Percentiles rank a stretch among this genome's conserved stretches.
These are phyloP conservation scores for Erodium texanum DNA, from an alignment of 441 rosid genomes.

Conservation along the genomic window DNA sequence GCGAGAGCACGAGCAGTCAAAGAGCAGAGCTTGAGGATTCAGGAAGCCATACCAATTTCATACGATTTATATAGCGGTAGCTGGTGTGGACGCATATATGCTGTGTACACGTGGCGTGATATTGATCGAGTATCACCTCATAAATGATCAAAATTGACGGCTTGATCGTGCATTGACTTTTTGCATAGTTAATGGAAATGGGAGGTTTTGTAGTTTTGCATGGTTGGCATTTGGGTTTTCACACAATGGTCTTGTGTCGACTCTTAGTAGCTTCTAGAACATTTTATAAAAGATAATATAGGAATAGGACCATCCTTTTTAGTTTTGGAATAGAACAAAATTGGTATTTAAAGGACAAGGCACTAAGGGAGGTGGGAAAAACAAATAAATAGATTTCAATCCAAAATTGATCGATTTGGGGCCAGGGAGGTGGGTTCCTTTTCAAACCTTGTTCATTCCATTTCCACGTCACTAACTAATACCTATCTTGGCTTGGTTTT, in stretches of 20 bases:
- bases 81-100: slow-evolving; percentile 1
- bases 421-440: too few species aligned
- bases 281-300: background rate
- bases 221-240: background rate
- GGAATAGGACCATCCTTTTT: background rate
- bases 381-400: too few species aligned
- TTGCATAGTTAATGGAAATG: background rate
- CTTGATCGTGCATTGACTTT: background rate
- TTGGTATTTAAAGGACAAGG: background rate
- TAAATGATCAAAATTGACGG: background rate
- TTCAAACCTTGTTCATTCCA: too few species aligned
- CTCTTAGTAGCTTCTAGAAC: background rate
- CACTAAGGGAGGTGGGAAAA: background rate
- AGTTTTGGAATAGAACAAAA: background rate
- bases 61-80: background rate
- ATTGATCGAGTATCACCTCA: too few species aligned
- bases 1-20: slow-evolving; percentile 25
- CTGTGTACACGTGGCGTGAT: background rate
- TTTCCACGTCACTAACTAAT: too few species aligned
- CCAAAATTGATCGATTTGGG: too few species aligned
- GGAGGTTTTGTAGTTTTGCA: background rate
- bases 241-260: background rate
- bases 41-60: background rate
- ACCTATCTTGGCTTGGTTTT: too few species aligned
- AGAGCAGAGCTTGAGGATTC: slow-evolving; percentile 25